Percentiles rank a stretch among this genome's conserved stretches.
These are phyloP conservation scores for Cyclocybe cylindracea DNA, from an alignment of 768 basidiomycete species.

Conservation along the genomic window DNA sequence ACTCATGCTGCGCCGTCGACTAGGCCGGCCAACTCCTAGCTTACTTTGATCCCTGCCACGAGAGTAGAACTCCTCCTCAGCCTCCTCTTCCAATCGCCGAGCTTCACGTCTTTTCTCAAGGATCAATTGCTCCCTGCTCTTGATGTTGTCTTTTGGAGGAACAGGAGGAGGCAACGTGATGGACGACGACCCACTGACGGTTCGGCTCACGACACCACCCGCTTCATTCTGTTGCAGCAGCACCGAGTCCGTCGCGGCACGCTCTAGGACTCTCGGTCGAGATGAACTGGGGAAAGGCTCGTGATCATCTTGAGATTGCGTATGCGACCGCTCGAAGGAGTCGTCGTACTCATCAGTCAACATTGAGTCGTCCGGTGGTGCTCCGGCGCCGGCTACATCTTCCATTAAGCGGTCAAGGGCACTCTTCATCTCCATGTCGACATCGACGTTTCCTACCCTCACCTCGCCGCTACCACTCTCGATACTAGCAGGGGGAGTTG, in stretches of 20 bases:
- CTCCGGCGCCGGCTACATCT: conserved; percentile 53
- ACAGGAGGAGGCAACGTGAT: conserved; percentile 45
- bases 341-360: conserved; percentile 43
- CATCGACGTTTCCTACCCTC: conserved; percentile 53
- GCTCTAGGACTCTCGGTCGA: conserved; percentile 38
- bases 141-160: conserved; percentile 69
- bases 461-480: conserved; percentile 30
- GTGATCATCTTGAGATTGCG: conserved; percentile 22
- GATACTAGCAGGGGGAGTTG: conserved; percentile 18
- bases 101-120: conserved; percentile 69
- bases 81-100: conserved; percentile 47
- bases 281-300: conserved; percentile 10
- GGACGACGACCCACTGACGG: conserved; percentile 42
- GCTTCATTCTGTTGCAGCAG: conserved; percentile 34
- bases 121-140: conserved; percentile 65
- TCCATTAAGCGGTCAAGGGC: conserved; percentile 76
- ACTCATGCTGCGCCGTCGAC: conserved; percentile 72
- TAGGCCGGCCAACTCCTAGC: conserved; percentile 50
- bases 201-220: conserved; percentile 40
- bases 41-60: conserved; percentile 24
- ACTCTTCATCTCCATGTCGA: conserved; percentile 71
- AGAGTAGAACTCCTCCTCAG: conserved; percentile 9
- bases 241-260: conserved; percentile 54
- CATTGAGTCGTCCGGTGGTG: conserved; percentile 41
- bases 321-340: conserved; percentile 29